phyloP scores from a whole-genome alignment of 2,329 filamentous ascomycete species.

The Verticillium zaregamsianum region DNA sequence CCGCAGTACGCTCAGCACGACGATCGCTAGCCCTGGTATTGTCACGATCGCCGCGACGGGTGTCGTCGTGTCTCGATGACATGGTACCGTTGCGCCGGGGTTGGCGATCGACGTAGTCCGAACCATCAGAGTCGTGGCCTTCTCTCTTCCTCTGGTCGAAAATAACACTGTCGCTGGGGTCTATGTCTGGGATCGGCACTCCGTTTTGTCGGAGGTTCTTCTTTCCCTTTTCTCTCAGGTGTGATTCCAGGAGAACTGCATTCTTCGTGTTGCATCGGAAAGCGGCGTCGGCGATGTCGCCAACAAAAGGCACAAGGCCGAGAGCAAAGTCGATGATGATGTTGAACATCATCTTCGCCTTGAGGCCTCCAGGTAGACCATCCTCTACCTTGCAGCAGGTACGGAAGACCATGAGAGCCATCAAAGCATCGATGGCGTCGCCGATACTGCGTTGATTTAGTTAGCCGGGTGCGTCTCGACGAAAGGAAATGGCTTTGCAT shows the following conservation, averaged over 20 bases:
- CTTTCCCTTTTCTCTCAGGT: slow-evolving; percentile 65
- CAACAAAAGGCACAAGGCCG: slow-evolving; percentile 70
- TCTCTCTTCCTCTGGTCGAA: slow-evolving; percentile 35
- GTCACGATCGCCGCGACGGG: slow-evolving; percentile 1
- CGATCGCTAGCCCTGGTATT: not conserved
- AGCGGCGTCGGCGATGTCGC: slow-evolving; percentile 69
- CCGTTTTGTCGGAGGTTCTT: slow-evolving; percentile 46
- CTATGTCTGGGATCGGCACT: slow-evolving; percentile 39
- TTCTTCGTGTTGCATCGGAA: slow-evolving; percentile 77
- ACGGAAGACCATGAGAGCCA: slow-evolving; percentile 72
- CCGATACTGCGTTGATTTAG: slow-evolving; percentile 51
- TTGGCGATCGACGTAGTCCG: not conserved
- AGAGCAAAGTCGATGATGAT: slow-evolving; percentile 69
- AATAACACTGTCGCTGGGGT: slow-evolving; percentile 49
- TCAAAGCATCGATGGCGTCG: slow-evolving; percentile 67
- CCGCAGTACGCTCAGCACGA: not conserved
- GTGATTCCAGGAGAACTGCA: slow-evolving; percentile 62
- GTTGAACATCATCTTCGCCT: slow-evolving; percentile 75
- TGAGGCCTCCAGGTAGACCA: slow-evolving; percentile 60
- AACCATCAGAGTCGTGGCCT: not conserved
- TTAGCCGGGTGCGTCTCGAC: not conserved
- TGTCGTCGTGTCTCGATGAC: slow-evolving; percentile 12
- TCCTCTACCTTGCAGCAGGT: slow-evolving; percentile 72
- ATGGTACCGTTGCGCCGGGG: slow-evolving; percentile 15
- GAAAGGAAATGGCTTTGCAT: slow-evolving; percentile 34